Conservation (phyloP, 169 alveolate species). For the Plasmodium fragile region DNA sequence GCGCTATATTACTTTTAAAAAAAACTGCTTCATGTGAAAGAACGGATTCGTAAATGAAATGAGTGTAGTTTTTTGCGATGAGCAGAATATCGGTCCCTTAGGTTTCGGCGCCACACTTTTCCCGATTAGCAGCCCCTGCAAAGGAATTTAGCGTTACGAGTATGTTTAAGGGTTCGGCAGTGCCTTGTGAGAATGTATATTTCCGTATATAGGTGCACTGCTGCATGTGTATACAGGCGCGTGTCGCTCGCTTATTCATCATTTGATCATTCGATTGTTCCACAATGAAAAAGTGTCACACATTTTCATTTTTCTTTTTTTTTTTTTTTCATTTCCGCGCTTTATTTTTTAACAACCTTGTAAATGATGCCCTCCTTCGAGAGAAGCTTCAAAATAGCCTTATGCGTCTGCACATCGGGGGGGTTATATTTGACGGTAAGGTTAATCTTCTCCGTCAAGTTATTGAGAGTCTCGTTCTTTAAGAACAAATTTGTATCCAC, state of each 20-base stretch:
- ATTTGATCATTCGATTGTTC: background rate
- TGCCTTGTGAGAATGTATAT: background rate
- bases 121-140: constrained; percentile 61
- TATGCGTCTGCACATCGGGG: constrained; percentile 33
- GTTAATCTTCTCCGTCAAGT: constrained; percentile 44
- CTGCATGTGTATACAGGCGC: background rate
- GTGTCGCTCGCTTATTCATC: background rate
- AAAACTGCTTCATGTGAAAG: constrained; percentile 51
- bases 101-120: constrained; percentile 73
- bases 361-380: constrained; percentile 71
- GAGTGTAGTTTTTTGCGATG: constrained; percentile 74
- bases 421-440: constrained; percentile 62
- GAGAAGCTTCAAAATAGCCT: constrained; percentile 46
- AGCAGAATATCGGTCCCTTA: constrained; percentile 70
- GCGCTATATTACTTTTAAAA: constrained; percentile 20
- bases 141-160: background rate
- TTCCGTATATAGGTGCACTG: background rate
- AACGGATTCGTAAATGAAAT: constrained; percentile 67
- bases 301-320: constrained; percentile 6
- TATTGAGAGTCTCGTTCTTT: constrained; percentile 35
- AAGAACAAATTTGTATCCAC: constrained; percentile 56
- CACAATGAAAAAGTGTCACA: background rate
- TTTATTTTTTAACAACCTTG: constrained; percentile 35
- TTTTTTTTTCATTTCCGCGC: background rate
- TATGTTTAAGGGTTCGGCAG: background rate